Base-by-base conservation (phyloP, 164 flowering plant genomes). In the Tetrastigma voinierianum region DNA sequence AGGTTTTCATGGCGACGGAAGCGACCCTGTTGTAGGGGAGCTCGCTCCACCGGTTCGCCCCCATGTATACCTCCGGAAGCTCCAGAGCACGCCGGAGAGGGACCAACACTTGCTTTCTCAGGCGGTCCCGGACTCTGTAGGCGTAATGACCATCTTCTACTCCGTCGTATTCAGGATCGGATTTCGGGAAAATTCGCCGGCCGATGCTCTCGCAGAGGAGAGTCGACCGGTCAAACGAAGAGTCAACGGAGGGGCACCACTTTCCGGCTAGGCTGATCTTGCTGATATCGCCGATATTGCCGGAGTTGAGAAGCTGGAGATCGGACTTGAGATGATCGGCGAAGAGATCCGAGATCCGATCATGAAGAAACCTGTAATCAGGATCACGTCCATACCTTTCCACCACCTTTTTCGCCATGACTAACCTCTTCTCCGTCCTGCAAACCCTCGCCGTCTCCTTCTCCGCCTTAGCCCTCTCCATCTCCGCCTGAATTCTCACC, bases 1-100 rank as follows among this genome's bases (percentile, higher is more conserved):
- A 83, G 20, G 16, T 72, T 44, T 79, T 83, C 87, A 83, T 85
- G 13, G 89, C 89, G 10, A 85, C 84, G 0, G 87, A 85, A 9
- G 85, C 68, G 12, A 85, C 89, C 48, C 87, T 66, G 23, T 65
- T 48, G 65, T 85, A 85, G 0, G 87, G 87, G 6, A 85, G 70
- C 12, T 63, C 12, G 4, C 45, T 57, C 89, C 89, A 85, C 47
- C 48, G 55, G n/a, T 77, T 78, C 7, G 86, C 70, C 24, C 78
- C 57, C 76, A 83, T 85, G 65, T 76, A 81, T 0, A 81, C 67
- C 72, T 85, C 85, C 1, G 85, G 89, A 49, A 85, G 49, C 24
- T 83, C 66, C 5, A 84, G 70, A 2, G 46, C 71, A 46, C 46
- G 67, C 4, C 20, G 69, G 11, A 75, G 53, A 0, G 87, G 88